A percentile compares a stretch with the other conserved stretches of the same genome.
phyloP scores from a whole-genome alignment of 768 basidiomycete genomes.

The Porpolomopsis calyptriformis region DNA sequence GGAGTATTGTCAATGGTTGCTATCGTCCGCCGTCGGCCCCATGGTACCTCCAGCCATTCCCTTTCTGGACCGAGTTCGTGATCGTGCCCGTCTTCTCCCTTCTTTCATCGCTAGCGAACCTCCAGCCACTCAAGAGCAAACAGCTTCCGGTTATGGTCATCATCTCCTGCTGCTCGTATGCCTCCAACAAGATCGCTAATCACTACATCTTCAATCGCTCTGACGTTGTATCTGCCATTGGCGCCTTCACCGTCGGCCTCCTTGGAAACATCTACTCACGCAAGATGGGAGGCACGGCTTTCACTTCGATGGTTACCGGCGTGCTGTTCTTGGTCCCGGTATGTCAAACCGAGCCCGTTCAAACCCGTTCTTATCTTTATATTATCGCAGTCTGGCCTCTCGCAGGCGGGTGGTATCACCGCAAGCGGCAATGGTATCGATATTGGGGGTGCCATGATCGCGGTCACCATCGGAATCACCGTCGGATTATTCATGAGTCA shows the following conservation, averaged over 20 bases:
- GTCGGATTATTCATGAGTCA: slow-evolving; percentile 85
- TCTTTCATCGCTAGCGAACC: slow-evolving; percentile 62
- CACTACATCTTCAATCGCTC: slow-evolving; percentile 79
- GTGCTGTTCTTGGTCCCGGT: slow-evolving; percentile 83
- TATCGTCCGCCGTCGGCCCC: slow-evolving; percentile 52
- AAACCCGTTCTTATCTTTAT: neutral
- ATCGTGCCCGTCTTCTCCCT: slow-evolving; percentile 70
- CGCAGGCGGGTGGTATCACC: slow-evolving; percentile 77
- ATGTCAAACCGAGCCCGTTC: slow-evolving; percentile 22
- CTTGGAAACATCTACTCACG: slow-evolving; percentile 76
- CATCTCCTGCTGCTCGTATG: slow-evolving; percentile 72
- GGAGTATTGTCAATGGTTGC: slow-evolving; percentile 54
- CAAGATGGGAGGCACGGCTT: slow-evolving; percentile 75
- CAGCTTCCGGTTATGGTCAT: slow-evolving; percentile 76
- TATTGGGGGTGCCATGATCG: slow-evolving; percentile 79
- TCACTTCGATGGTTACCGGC: slow-evolving; percentile 85
- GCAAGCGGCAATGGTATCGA: slow-evolving; percentile 75
- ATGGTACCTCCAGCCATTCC: slow-evolving; percentile 79
- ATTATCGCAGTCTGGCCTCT: slow-evolving; percentile 57
- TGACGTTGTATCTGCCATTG: slow-evolving; percentile 77
- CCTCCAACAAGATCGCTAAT: slow-evolving; percentile 73
- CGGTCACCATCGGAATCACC: slow-evolving; percentile 85
- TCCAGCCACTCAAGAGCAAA: slow-evolving; percentile 62
- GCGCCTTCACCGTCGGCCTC: slow-evolving; percentile 71
- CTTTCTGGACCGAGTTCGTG: slow-evolving; percentile 63